Evolutionary conservation across 2,329 filamentous ascomycete genomes (phyloP), one percentile per base, ranked within the genome.

Genomic region (Ophiostoma tasmaniense): DNA sequence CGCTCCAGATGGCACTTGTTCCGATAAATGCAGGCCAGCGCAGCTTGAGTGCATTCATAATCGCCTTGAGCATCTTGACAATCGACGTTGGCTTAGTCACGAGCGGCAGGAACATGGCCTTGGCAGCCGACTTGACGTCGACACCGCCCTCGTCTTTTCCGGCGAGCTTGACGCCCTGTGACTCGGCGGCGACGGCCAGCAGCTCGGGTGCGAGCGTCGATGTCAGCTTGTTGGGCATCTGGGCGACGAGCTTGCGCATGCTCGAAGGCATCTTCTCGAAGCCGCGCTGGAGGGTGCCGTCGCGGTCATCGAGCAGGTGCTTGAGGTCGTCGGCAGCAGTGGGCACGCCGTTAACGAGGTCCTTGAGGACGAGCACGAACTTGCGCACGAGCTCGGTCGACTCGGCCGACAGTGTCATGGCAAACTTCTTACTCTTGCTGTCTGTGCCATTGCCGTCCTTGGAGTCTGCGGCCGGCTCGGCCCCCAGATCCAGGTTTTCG

Each of bases 261-360:
- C 91, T 91, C 0, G 83, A 82, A 0, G 94, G 94, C 62, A 98
- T 85, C 72, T 88, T 84, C 69, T 88, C 86, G 75, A 85, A 89
- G 70, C 82, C 83, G 69, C 82, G 82, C 55, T 82, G 80, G n/a
- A 89, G 80, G n/a, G 83, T 80, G 70, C 84, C 84, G 75, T 89
- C 85, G 71, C 83, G 83, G 75, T 89, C 85, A 70, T 88, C 85
- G 61, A 89, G 78, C 28, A 90, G 82, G 17, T 76, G 75, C 2
- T 82, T 87, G n/a, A 99, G 88, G 77, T 99, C 95, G 75, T 90
- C 85, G 78, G 96, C 97, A 2, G 95, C 95, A 0, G 94, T 97
- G 2, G 95, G 95, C 1, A 92, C 95, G 71, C 95, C 95, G 76
- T 93, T 93, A 75, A 95, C 87, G 20, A 97, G 85, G 77, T 99